Evolutionary conservation across 2,329 filamentous ascomycete genomes (phyloP).

Genomic region (Neoscytalidium dimidiatum): DNA sequence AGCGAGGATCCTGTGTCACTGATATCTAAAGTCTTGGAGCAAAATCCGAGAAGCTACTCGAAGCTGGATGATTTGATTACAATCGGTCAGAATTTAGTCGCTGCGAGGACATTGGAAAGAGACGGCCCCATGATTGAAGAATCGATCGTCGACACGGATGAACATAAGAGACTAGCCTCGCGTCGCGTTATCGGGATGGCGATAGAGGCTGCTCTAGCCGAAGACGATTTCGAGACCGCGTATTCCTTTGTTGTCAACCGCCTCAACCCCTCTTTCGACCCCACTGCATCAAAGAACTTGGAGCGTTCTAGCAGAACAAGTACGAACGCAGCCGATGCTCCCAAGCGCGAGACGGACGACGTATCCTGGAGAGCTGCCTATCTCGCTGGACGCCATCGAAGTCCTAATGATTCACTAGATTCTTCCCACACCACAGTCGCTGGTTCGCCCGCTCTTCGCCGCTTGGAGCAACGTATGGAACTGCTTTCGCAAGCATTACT

Average conservation of each 20-base stretch:
- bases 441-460: constrained; percentile 58
- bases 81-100: constrained; percentile 68
- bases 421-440: constrained; percentile 36
- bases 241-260: constrained; percentile 81
- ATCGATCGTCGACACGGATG: constrained; percentile 18
- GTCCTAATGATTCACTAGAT: constrained; percentile 27
- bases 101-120: constrained; percentile 51
- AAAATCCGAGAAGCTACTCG: constrained; percentile 74
- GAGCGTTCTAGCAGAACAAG: not conserved
- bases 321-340: not conserved
- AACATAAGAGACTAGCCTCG: constrained; percentile 51
- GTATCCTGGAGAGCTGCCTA: constrained; percentile 80
- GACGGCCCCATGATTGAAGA: constrained; percentile 26
- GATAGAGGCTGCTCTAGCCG: constrained; percentile 71
- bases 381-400: constrained; percentile 72
- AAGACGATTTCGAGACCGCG: constrained; percentile 82
- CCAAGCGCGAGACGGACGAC: constrained; percentile 52
- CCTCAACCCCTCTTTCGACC: constrained; percentile 40
- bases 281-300: not conserved
- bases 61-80: constrained; percentile 71
- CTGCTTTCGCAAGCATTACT: constrained; percentile 74
- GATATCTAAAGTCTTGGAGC: constrained; percentile 71
- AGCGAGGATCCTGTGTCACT: constrained; percentile 74
- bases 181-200: constrained; percentile 77
- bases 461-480: constrained; percentile 79